phyloP scores from a whole-genome alignment of 1,284 basidiomycete genomes.

The Sanghuangporus sanghuang region DNA sequence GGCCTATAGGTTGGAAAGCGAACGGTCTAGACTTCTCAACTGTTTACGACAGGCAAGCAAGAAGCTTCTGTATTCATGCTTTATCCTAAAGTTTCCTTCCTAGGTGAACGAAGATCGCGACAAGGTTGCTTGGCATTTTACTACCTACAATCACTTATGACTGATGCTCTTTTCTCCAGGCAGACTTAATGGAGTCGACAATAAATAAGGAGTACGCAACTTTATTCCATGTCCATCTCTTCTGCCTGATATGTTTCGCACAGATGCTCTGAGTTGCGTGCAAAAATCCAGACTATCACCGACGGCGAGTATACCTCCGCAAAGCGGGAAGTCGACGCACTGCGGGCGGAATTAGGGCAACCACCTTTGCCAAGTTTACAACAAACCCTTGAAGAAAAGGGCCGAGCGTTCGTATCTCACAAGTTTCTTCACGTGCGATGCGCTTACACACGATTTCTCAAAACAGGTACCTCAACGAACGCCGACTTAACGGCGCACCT shows the following conservation, averaged over 20 bases:
- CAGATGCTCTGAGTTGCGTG: slow-evolving; percentile 57
- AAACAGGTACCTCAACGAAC: slow-evolving; percentile 32
- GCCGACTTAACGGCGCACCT: slow-evolving; percentile 23
- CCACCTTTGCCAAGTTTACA: slow-evolving; percentile 65
- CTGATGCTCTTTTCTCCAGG: slow-evolving; percentile 31
- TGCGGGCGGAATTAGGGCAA: slow-evolving; percentile 71
- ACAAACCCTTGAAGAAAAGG: slow-evolving; percentile 66
- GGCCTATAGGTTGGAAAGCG: slow-evolving; percentile 59
- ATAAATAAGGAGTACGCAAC: slow-evolving; percentile 56
- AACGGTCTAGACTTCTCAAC: slow-evolving; percentile 58
- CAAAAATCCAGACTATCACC: slow-evolving; percentile 58
- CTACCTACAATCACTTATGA: neutral
- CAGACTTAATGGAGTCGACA: slow-evolving; percentile 45
- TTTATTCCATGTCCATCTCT: neutral
- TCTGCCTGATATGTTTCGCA: slow-evolving; percentile 8
- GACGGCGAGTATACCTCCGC: slow-evolving; percentile 70
- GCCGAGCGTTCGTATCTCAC: slow-evolving; percentile 50
- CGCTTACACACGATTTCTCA: neutral
- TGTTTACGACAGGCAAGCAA: slow-evolving; percentile 56
- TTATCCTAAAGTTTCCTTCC: neutral
- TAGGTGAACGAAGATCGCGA: slow-evolving; percentile 77
- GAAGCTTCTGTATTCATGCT: neutral
- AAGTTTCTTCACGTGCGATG: neutral
- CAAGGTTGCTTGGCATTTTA: slow-evolving; percentile 39
- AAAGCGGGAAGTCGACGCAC: slow-evolving; percentile 67